Evolutionary conservation across 495 filamentous ascomycete genomes (phyloP), one percentile per base, ranked within the genome.

Genomic region (Penicillium coprophilum): DNA sequence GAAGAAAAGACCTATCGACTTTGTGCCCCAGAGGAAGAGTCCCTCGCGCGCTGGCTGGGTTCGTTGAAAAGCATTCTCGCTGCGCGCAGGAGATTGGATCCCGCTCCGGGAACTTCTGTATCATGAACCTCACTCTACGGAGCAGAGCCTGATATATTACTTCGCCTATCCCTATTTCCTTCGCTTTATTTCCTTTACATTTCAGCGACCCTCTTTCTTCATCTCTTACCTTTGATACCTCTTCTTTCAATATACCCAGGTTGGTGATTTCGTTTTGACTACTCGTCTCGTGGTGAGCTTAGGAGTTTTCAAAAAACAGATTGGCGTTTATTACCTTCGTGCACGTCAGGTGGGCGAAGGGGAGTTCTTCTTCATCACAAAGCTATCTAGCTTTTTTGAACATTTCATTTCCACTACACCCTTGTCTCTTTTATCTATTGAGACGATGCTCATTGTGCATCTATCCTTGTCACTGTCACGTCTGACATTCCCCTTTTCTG

Each of bases 1-100:
- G 93, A 96, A 60, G 92, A 96, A 65, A 93, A 95, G 71, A 91
- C 84, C 50, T 96, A 93, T 58, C 85, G 90, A 38, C 92, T 96
- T 57, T 94, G 89, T 67, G 86, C 90, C 1, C 71, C 82, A 19
- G 85, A 88, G 64, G 94, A 98, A 72, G 92, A 96, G 60, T 74
- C 80, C 19, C 75, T 97, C 41, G 85, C 91, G 11, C 87, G 87
- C 58, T 96, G 89, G 77, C 77, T 97, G 2, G 94, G 95, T 1
- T 88, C 90, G 1, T 77, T 97, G 66, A 97, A 97, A 73, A 96
- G 91, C 68, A 79, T 96, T 53, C 73, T 97, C 43, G 71, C 71
- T 49, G 69, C 70, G 7, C 72, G 85, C 80, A 67, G 92, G 85
- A 82, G 80, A 32, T 57, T 64, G 36, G 65, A 63, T 11, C 51